Evolutionary conservation across 2,329 filamentous ascomycete species (phyloP).

Genomic region (Colletotrichum costaricense): DNA sequence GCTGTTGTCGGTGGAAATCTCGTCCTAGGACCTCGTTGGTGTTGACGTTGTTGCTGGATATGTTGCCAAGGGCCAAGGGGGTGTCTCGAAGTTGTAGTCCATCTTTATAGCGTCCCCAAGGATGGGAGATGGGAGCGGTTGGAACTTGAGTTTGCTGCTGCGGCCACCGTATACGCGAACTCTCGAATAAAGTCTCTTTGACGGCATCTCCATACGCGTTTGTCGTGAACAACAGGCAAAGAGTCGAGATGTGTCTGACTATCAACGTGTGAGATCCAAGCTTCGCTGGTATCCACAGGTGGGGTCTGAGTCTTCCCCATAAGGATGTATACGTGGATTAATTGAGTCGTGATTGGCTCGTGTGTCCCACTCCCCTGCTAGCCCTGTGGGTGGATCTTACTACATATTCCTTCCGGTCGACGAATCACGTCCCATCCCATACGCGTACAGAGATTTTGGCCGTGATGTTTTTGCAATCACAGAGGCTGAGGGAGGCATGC

Average conservation of each 20-base stretch:
- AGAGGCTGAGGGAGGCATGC: not conserved
- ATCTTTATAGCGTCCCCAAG: not conserved
- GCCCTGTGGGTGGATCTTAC: not conserved
- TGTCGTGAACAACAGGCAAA: not conserved
- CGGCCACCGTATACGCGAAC: not conserved
- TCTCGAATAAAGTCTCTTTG: not conserved
- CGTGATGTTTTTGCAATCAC: not conserved
- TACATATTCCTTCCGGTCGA: not conserved
- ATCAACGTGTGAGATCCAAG: not conserved
- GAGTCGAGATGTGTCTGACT: not conserved
- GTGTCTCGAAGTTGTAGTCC: not conserved
- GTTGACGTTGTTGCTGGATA: not conserved
- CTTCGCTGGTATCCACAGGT: not conserved
- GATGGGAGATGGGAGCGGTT: no score
- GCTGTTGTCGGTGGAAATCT: not conserved
- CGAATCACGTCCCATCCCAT: constrained; percentile 18
- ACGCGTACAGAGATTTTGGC: not conserved
- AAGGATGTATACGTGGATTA: constrained; percentile 14
- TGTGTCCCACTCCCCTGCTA: not conserved
- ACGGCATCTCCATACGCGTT: constrained; percentile 24
- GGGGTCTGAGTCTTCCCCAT: constrained; percentile 6
- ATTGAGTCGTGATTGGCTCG: not conserved
- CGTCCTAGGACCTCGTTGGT: not conserved
- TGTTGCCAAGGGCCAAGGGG: not conserved
- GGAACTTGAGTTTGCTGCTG: not conserved